phyloP scores from a whole-genome alignment of 768 basidiomycete genomes.

The Pseudohyphozyma bogoriensis region DNA sequence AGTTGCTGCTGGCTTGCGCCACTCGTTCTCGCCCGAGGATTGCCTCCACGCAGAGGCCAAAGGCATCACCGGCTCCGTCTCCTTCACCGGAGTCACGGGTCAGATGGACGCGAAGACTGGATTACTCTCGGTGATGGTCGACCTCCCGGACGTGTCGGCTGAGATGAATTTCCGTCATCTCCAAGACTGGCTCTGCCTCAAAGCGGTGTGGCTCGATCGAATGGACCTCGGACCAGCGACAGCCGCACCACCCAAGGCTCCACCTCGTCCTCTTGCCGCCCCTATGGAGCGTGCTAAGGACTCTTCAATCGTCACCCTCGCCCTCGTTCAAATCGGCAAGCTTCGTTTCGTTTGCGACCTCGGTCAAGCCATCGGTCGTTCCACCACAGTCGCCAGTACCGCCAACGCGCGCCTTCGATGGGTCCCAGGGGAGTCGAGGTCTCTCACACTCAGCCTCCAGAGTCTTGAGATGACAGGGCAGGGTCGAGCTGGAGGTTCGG shows the following conservation, averaged over 20 bases:
- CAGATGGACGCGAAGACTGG: too few species aligned
- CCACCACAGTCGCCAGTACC: slow-evolving; percentile 52
- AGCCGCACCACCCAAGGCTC: background rate
- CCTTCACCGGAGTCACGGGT: slow-evolving; percentile 49
- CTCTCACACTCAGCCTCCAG: slow-evolving; percentile 54
- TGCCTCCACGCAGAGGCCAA: slow-evolving; percentile 55
- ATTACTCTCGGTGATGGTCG: slow-evolving; percentile 69
- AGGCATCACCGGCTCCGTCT: slow-evolving; percentile 67
- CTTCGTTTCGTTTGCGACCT: slow-evolving; percentile 70
- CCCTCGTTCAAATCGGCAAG: slow-evolving; percentile 61
- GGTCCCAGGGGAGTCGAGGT: slow-evolving; percentile 52
- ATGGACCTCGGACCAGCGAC: slow-evolving; percentile 55
- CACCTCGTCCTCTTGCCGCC: background rate
- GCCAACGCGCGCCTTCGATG: slow-evolving; percentile 57
- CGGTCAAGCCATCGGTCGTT: slow-evolving; percentile 68
- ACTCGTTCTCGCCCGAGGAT: slow-evolving; percentile 41
- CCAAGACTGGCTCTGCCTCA: slow-evolving; percentile 87
- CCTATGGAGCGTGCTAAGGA: slow-evolving; percentile 46
- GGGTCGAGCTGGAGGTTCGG: slow-evolving; percentile 54
- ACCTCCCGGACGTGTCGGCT: slow-evolving; percentile 49
- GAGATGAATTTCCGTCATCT: slow-evolving; percentile 71
- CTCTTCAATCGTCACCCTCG: too few species aligned
- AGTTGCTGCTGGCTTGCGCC: slow-evolving; percentile 66
- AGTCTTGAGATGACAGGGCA: slow-evolving; percentile 48
- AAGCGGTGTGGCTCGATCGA: slow-evolving; percentile 85